These are phyloP conservation scores for Ustilago nuda DNA, from an alignment of 1,284 basidiomycete genomes.

Conservation along the genomic window DNA sequence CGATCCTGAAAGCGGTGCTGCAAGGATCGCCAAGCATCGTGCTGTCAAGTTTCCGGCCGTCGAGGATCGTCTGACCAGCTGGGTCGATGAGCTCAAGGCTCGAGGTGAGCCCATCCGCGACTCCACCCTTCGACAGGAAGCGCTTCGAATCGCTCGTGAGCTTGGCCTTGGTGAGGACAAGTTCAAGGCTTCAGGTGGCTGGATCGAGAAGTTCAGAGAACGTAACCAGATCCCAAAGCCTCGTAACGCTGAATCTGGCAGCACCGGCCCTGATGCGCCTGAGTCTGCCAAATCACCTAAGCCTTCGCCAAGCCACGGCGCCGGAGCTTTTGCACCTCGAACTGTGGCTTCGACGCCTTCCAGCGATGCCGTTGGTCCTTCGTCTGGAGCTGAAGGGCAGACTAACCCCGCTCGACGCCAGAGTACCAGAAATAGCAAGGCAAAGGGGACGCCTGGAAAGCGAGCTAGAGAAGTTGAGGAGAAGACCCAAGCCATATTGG, in stretches of 20 bases:
- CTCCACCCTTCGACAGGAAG: conserved; percentile 78
- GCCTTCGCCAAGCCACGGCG: conserved; percentile 4
- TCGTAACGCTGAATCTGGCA: conserved; percentile 1
- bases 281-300: conserved; percentile 1
- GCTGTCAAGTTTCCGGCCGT: conserved; percentile 76
- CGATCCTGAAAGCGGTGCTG: conserved; percentile 47
- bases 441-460: conserved; percentile 29
- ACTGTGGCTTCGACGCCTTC: neutral
- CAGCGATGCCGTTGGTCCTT: neutral
- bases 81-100: conserved; percentile 75
- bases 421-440: conserved; percentile 17
- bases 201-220: conserved; percentile 91
- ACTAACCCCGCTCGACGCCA: conserved; percentile 22
- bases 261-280: neutral
- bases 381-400: neutral
- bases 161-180: conserved; percentile 76
- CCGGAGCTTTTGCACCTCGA: conserved; percentile 7
- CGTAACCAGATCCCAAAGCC: conserved; percentile 77
- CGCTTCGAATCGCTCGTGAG: conserved; percentile 76
- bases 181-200: conserved; percentile 89
- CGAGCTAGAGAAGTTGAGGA: conserved; percentile 26
- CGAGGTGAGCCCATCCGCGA: conserved; percentile 77
- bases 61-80: conserved; percentile 76
- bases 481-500: conserved; percentile 15
- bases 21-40: conserved; percentile 56